Evolutionary conservation across 257 asterid genomes (phyloP), one percentile per base, ranked within the genome.

Genomic region (Haberlea rhodopensis): DNA sequence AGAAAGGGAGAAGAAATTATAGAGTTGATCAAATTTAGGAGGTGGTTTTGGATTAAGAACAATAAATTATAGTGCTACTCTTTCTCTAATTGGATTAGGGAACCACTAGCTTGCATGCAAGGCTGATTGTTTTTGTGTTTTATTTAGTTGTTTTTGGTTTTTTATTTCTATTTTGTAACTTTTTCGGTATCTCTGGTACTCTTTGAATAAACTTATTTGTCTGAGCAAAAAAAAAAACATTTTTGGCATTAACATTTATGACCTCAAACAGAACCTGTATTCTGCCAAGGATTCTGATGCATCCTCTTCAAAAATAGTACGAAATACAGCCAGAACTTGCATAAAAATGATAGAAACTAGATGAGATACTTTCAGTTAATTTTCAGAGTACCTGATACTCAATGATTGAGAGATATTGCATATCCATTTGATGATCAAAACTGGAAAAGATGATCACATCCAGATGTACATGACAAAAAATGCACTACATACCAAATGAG

Each of bases 401-500:
- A n/a, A 68, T 15, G 51, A 58, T 20, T 22, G 43, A 11, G 31
- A 31, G 26, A 29, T 19, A 16, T 15, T 16, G 65, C 20, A 43
- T 43, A 63, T 16, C n/a, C 48, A 65, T 29, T 76, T 64, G 51
- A 60, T 27, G 45, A 25, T 40, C 59, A 46, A 20, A 57, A 63
- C 62, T 45, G 37, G 57, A 32, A 67, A 21, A 15, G n/a, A 28
- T 56, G 24, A 57, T 25, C 59, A 60, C 28, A 66, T 51, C 10
- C 26, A 46, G 26, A 49, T 49, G 58, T 34, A 55, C 55, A 62
- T 43, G 62, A 64, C 26, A 63, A 49, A 23, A 16, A 21, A 13
- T 62, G 45, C 69, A 32, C 20, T 9, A 66, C 87, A 68, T 82
- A 92, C 99, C 99, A 71, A 85, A 92, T 70, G 99, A 74, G 77